These are phyloP conservation scores for Mortierella sp. DNA, from an alignment of 371 early-diverging fungal genomes.

Conservation along the genomic window DNA sequence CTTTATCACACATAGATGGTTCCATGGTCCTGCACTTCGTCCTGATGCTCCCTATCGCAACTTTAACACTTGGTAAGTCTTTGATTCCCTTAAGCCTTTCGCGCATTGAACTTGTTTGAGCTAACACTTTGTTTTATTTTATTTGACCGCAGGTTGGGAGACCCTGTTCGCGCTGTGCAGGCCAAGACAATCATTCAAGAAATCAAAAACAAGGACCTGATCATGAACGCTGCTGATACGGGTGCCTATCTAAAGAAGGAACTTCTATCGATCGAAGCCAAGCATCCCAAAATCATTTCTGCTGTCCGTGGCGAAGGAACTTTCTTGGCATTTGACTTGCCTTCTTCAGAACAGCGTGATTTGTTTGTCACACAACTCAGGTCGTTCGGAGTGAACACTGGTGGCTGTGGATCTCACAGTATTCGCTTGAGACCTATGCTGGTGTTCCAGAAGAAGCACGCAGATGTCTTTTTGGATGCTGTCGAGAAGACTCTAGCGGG, in stretches of 20 bases:
- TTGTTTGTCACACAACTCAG: constrained; percentile 70
- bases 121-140: not conserved
- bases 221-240: constrained; percentile 66
- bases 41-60: constrained; percentile 74
- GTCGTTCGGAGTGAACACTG: constrained; percentile 76
- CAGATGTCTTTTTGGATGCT: constrained; percentile 75
- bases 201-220: constrained; percentile 65
- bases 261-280: constrained; percentile 59
- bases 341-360: constrained; percentile 62
- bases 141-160: constrained; percentile 67
- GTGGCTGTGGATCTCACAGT: constrained; percentile 75
- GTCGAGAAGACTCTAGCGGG: constrained; percentile 53
- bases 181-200: constrained; percentile 76
- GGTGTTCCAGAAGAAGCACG: constrained; percentile 77
- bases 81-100: not conserved
- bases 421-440: constrained; percentile 82
- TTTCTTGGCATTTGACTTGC: constrained; percentile 80
- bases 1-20: constrained; percentile 59
- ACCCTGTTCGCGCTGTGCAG: constrained; percentile 76
- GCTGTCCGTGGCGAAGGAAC: constrained; percentile 77
- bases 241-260: constrained; percentile 69
- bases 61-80: constrained; percentile 75
- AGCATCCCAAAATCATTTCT: constrained; percentile 57
- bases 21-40: constrained; percentile 66
- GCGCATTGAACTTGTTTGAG: not conserved